Evolutionary conservation across 2,329 filamentous ascomycete species (phyloP), one percentile per base, ranked within the genome.

Genomic region (Acrocalymma vagum): DNA sequence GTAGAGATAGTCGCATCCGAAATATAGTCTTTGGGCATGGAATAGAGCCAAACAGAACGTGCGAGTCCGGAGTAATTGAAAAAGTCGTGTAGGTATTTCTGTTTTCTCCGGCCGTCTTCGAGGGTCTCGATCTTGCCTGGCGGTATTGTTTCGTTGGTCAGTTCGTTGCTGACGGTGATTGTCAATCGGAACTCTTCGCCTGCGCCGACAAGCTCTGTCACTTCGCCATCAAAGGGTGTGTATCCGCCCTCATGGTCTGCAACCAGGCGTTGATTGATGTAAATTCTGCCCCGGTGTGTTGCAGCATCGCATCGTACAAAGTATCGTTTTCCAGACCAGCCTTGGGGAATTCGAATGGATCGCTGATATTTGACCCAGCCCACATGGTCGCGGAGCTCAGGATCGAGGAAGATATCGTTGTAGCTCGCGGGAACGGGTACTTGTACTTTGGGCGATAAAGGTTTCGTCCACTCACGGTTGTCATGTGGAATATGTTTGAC

Each of bases 61-160:
- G 45, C 22, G 14, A 48, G 37, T 6, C 45, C 45, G 13, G 45
- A 37, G 24, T 48, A 48, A 18, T 48, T 48, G 31, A 41, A 48
- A 16, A 48, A 48, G 25, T 48, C 45, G 22, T 48, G 45, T 23
- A 41, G 16, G 17, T 48, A 45, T 1, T 9, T 37, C 24, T 48
- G 41, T 16, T 45, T 48, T 28, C 21, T 33, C 15, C 18, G 21
- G 4, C 34, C 40, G 16, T 39, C 25, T 3, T 21, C 17, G 15
- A 36, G 20, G n/a, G 21, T 39, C 13, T 35, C 34, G 24, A 47
- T 39, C 6, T 23, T 29, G 2, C 38, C 44, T 16, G 44, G 44
- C 11, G 44, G 44, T 18, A 47, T 42, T 2, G 44, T 47, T 20
- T 34, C 30, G 21, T 39, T 43, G 15, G 33, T 38, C 20, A 47